These are phyloP conservation scores for Ceratobasidium sp. DNA, from an alignment of 1,284 basidiomycete genomes.

Conservation along the genomic window DNA sequence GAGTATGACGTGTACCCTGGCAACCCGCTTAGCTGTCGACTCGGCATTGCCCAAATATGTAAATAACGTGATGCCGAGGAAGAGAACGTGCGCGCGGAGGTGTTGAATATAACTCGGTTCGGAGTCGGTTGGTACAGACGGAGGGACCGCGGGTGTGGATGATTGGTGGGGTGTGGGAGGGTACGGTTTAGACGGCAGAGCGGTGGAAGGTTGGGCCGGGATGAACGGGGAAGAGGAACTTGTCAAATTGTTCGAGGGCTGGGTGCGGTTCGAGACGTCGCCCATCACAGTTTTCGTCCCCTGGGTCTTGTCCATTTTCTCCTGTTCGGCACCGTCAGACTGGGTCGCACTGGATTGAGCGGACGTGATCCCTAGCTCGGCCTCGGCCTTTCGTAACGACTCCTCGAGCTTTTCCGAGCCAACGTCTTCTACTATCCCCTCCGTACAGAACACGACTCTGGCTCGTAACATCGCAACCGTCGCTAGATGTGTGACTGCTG, in stretches of 20 bases:
- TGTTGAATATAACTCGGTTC: constrained; percentile 28
- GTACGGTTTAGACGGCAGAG: constrained; percentile 2
- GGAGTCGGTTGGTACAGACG: not conserved
- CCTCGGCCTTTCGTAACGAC: constrained; percentile 7
- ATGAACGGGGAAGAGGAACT: not conserved
- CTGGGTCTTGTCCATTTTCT: not conserved
- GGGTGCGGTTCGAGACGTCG: constrained; percentile 15
- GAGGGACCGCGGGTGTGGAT: constrained; percentile 7
- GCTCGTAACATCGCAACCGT: constrained; percentile 23
- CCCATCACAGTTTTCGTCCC: constrained; percentile 11
- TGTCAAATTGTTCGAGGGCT: not conserved
- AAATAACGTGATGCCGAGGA: constrained; percentile 34
- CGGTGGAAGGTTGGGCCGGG: not conserved
- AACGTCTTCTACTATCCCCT: constrained; percentile 8
- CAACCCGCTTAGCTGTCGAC: constrained; percentile 21
- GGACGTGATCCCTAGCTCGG: constrained; percentile 7
- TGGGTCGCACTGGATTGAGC: not conserved
- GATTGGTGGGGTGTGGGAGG: constrained; percentile 36
- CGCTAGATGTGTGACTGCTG: not conserved
- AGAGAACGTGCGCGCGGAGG: constrained; percentile 32
- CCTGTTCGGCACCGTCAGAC: not conserved
- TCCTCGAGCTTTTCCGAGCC: constrained; percentile 24
- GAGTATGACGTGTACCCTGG: constrained; percentile 23
- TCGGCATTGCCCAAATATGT: constrained; percentile 31
- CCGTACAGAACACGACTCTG: constrained; percentile 10